phyloP scores from a whole-genome alignment of 352 stramenopile genomes.

The Aphanomyces cochlioides region DNA sequence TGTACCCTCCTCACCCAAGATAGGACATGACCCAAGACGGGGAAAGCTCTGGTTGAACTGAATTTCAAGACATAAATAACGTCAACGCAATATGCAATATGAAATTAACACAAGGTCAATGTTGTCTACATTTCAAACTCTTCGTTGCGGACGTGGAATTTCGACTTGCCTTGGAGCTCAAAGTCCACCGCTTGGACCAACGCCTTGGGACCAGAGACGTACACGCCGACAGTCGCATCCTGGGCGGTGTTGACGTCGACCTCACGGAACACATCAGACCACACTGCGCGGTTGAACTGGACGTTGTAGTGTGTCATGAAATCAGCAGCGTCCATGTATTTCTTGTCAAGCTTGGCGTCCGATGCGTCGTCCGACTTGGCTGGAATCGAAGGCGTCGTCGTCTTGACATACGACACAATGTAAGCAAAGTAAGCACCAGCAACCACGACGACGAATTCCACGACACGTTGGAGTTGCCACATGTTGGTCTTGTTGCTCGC shows the following conservation, averaged over 20 bases:
- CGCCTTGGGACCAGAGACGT: constrained; percentile 66
- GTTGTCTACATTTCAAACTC: constrained; percentile 74
- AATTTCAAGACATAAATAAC: no score
- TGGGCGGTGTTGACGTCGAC: not conserved
- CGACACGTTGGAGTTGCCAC: constrained; percentile 73
- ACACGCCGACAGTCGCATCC: constrained; percentile 47
- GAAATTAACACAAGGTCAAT: no score
- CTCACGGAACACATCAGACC: not conserved
- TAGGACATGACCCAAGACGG: constrained; percentile 36
- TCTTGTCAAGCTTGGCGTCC: no score
- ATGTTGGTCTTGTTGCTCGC: constrained; percentile 33
- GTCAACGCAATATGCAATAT: no score
- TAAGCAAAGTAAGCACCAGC: constrained; percentile 37
- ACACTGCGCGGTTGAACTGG: constrained; percentile 7
- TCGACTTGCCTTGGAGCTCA: constrained; percentile 44
- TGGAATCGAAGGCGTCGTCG: not conserved
- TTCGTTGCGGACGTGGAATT: constrained; percentile 63
- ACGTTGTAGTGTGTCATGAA: constrained; percentile 22
- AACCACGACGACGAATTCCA: constrained; percentile 71
- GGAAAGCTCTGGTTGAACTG: constrained; percentile 31
- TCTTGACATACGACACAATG: not conserved
- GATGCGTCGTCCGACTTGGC: no score
- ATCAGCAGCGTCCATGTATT: not conserved
- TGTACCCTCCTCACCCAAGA: no score
- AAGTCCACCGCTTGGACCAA: constrained; percentile 55